Percentiles rank a stretch among this genome's conserved stretches.
Conservation (phyloP, 2,329 filamentous ascomycete species). For the Erysiphe pulchra region DNA sequence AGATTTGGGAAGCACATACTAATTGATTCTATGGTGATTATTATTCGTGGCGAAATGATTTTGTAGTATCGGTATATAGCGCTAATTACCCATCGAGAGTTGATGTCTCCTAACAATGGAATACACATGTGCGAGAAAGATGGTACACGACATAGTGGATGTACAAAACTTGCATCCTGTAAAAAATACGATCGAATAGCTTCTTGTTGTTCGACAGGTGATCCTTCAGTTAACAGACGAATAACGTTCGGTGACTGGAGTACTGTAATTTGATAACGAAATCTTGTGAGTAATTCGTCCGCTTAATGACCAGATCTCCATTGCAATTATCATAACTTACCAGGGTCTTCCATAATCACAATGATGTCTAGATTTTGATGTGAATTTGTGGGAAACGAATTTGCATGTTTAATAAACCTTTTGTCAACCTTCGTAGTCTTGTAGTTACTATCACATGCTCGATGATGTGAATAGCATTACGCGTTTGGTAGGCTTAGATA, state of each 20-base stretch:
- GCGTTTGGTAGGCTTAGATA: too few species aligned
- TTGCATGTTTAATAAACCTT: too few species aligned
- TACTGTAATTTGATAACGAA: constrained; percentile 11
- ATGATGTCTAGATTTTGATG: neutral
- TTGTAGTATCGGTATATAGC: constrained; percentile 66
- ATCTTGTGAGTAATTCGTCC: neutral
- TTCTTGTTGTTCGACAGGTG: constrained; percentile 35
- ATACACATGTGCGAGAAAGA: constrained; percentile 19
- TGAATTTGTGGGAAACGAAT: too few species aligned
- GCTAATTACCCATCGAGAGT: constrained; percentile 40
- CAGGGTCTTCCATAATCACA: neutral
- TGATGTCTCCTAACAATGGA: constrained; percentile 19
- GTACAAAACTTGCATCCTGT: constrained; percentile 43
- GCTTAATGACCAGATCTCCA: neutral
- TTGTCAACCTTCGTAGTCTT: too few species aligned
- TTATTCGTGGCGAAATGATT: constrained; percentile 50
- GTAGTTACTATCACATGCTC: too few species aligned
- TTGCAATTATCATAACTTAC: neutral
- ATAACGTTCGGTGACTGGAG: constrained; percentile 42
- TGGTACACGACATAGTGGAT: constrained; percentile 52
- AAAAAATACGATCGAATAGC: constrained; percentile 51
- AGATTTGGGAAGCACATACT: constrained; percentile 15
- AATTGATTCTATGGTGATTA: constrained; percentile 34
- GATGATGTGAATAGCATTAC: too few species aligned
- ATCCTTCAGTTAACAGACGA: constrained; percentile 38